A percentile compares a stretch with the other conserved stretches of the same genome.
Evolutionary conservation across 2,329 filamentous ascomycete species (phyloP).

Genomic region (Parafenestella ontariensis): DNA sequence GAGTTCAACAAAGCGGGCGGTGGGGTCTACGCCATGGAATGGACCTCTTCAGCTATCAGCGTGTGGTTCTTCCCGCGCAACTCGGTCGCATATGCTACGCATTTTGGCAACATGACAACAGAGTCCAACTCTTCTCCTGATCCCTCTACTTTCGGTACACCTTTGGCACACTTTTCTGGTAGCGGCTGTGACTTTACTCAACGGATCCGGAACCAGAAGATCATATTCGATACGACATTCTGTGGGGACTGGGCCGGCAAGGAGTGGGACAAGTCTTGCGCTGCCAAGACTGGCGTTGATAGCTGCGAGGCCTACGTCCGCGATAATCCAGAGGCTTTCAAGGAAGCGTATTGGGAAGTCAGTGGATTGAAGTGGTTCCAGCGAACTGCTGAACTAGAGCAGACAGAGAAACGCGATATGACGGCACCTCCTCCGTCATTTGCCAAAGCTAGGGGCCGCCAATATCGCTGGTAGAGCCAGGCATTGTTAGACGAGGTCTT

Average conservation of each 20-base stretch:
- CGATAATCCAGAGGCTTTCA: slow-evolving; percentile 38
- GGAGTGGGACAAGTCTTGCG: slow-evolving; percentile 60
- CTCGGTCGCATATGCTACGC: background rate
- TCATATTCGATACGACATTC: slow-evolving; percentile 59
- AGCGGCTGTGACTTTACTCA: slow-evolving; percentile 54
- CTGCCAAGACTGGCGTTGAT: slow-evolving; percentile 53
- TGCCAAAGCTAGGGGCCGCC: background rate
- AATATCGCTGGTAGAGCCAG: background rate
- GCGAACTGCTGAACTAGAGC: slow-evolving; percentile 2
- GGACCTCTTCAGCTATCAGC: slow-evolving; percentile 46
- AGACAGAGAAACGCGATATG: background rate
- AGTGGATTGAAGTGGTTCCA: slow-evolving; percentile 29
- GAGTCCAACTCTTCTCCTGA: slow-evolving; percentile 16
- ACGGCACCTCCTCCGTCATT: background rate
- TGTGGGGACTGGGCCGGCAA: slow-evolving; percentile 63
- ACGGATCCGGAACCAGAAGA: slow-evolving; percentile 36
- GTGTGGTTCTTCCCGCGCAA: slow-evolving; percentile 53
- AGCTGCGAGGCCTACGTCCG: slow-evolving; percentile 49
- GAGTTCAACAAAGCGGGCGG: slow-evolving; percentile 45
- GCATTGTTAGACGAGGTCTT: background rate
- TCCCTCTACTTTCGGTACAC: slow-evolving; percentile 29
- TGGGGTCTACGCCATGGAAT: slow-evolving; percentile 52
- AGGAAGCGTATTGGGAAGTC: slow-evolving; percentile 43
- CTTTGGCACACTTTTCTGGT: slow-evolving; percentile 50
- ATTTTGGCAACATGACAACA: background rate